A percentile compares a stretch with the other conserved stretches of the same genome.
These are phyloP conservation scores for Pestalotiopsis sp. DNA, from an alignment of 2,329 filamentous ascomycete species.

Conservation along the genomic window DNA sequence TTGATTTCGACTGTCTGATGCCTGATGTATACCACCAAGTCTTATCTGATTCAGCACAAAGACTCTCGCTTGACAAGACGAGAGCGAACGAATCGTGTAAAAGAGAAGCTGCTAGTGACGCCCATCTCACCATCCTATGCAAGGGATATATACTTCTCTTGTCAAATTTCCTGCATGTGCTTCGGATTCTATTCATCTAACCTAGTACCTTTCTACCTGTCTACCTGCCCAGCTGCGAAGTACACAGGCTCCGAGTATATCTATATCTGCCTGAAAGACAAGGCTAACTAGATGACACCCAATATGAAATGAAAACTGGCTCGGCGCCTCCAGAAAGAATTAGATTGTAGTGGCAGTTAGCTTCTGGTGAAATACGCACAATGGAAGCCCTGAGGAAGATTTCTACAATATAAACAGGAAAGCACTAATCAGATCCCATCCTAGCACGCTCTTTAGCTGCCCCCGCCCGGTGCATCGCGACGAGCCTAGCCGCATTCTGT, in stretches of 20 bases:
- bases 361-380: neutral
- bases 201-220: neutral
- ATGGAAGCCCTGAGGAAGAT: neutral
- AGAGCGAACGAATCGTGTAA: too few species aligned
- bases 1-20: neutral
- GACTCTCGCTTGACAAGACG: too few species aligned
- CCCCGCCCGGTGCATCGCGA: neutral
- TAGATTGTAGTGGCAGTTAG: neutral
- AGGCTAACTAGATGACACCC: neutral
- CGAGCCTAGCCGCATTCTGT: constrained; percentile 1
- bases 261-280: neutral
- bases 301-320: neutral
- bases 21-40: neutral
- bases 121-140: too few species aligned
- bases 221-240: neutral
- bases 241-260: neutral
- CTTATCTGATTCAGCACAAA: too few species aligned
- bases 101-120: too few species aligned
- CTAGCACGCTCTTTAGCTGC: neutral
- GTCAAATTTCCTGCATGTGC: too few species aligned
- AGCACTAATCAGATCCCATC: neutral
- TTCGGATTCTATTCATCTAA: too few species aligned
- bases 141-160: too few species aligned
- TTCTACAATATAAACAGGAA: neutral
- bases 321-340: neutral